phyloP scores from a whole-genome alignment of 768 basidiomycete genomes.

The Rhizopogon vinicolor region DNA sequence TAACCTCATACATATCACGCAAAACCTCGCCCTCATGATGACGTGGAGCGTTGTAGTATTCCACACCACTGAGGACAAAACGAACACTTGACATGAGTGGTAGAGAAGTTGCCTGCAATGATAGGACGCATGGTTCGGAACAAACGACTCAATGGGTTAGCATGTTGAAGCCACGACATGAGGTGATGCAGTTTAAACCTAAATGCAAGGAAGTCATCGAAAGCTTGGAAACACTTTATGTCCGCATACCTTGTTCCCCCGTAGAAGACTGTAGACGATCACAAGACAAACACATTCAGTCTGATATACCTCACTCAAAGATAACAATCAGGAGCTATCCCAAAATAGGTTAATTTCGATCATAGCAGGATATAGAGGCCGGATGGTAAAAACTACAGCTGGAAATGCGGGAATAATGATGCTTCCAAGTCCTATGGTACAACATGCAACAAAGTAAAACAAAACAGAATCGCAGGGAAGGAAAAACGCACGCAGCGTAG shows the following conservation, averaged over 20 bases:
- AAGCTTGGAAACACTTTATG: too few relatives aligned
- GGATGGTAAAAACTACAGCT: conserved; percentile 1
- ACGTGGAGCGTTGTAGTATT: too few relatives aligned
- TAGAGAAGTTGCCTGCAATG: too few relatives aligned
- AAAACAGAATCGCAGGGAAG: not conserved
- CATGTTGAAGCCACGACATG: not conserved
- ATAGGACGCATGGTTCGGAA: too few relatives aligned
- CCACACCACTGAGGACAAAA: too few relatives aligned
- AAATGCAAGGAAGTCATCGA: too few relatives aligned
- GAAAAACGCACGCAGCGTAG: not conserved
- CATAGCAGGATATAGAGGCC: not conserved
- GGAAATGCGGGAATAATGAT: not conserved
- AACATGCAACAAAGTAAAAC: not conserved
- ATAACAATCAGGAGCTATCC: too few relatives aligned
- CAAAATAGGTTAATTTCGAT: too few relatives aligned
- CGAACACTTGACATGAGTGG: too few relatives aligned
- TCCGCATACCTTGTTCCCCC: not conserved
- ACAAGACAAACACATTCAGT: not conserved
- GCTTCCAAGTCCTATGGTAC: not conserved
- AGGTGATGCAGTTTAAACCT: not conserved
- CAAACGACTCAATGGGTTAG: too few relatives aligned
- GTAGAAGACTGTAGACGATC: not conserved
- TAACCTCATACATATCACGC: too few relatives aligned
- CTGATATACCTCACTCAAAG: not conserved
- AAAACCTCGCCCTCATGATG: too few relatives aligned